Evolutionary conservation across 805 yeast genomes (phyloP).

Genomic region (Kuraishia hungarica): DNA sequence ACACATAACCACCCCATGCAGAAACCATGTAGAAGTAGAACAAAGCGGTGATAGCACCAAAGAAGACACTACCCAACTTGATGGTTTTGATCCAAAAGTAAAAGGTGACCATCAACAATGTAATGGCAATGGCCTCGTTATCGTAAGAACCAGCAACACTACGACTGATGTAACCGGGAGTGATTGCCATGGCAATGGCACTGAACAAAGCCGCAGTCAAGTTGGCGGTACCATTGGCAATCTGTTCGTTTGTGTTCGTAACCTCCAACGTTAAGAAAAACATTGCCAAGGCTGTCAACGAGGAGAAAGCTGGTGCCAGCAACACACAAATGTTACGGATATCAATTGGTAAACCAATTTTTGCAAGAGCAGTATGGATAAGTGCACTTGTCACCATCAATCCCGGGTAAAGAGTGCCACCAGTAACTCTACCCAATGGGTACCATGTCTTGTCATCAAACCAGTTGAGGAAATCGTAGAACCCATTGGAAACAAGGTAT

Average conservation of each 20-base stretch:
- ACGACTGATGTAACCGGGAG: conserved; percentile 97
- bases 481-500: conserved; percentile 75
- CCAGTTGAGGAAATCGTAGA: conserved; percentile 93
- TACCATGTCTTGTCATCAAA: conserved; percentile 99
- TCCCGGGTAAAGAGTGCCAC: conserved; percentile 97
- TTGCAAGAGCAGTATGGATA: conserved; percentile 65
- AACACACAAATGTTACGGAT: conserved; percentile 93
- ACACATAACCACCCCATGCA: conserved; percentile 99
- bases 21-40: conserved; percentile 97
- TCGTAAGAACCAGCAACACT: conserved; percentile 99
- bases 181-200: conserved; percentile 93
- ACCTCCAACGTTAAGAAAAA: conserved; percentile 83
- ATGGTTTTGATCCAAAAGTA: conserved; percentile 93
- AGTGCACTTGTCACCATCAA: conserved; percentile 95
- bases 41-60: conserved; percentile 75
- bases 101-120: conserved; percentile 90
- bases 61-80: conserved; percentile 82
- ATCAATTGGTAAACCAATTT: conserved; percentile 75
- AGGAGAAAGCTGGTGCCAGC: conserved; percentile 94
- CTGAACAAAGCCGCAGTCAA: conserved; percentile 80
- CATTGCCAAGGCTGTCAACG: conserved; percentile 84
- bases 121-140: conserved; percentile 97
- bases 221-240: conserved; percentile 9
- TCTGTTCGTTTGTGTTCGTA: conserved; percentile 47
- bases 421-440: conserved; percentile 97